Conservation (phyloP, 495 filamentous ascomycete genomes). For the Talaromyces stipitatus region DNA sequence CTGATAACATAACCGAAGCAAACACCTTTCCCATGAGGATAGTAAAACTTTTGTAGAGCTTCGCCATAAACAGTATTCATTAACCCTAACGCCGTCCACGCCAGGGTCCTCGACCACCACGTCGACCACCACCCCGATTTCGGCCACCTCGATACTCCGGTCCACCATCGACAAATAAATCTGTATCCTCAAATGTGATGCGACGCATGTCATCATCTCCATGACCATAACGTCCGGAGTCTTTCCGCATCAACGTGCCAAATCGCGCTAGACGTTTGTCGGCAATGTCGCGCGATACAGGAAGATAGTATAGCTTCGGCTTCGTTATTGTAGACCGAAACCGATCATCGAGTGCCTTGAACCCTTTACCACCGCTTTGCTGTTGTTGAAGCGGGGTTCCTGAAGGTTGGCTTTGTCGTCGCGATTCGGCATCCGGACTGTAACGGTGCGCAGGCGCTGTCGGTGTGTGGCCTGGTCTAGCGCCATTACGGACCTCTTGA, state of each 20-base stretch:
- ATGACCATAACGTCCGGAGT: slow-evolving; percentile 30
- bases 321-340: slow-evolving; percentile 58
- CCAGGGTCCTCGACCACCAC: slow-evolving; percentile 20
- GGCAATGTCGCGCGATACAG: slow-evolving; percentile 41
- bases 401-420: neutral
- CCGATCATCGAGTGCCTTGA: slow-evolving; percentile 54
- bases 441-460: slow-evolving; percentile 18
- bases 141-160: slow-evolving; percentile 40
- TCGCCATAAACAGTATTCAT: neutral
- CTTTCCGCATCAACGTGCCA: slow-evolving; percentile 39
- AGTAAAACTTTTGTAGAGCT: neutral
- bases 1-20: neutral
- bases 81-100: slow-evolving; percentile 11
- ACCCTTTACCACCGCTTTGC: slow-evolving; percentile 30
- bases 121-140: slow-evolving; percentile 14
- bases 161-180: slow-evolving; percentile 66
- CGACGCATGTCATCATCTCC: slow-evolving; percentile 60
- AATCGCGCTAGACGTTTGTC: slow-evolving; percentile 62
- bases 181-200: slow-evolving; percentile 71
- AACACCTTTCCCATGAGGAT: neutral
- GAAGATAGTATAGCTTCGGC: slow-evolving; percentile 62
- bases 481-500: slow-evolving; percentile 29
- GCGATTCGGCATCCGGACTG: slow-evolving; percentile 14
- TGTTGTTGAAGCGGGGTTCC: neutral
- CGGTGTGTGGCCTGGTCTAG: slow-evolving; percentile 10